Evolutionary conservation across 179 eudicot genomes (phyloP), one percentile per base, ranked within the genome.

Genomic region (Gypsophila paniculata): DNA sequence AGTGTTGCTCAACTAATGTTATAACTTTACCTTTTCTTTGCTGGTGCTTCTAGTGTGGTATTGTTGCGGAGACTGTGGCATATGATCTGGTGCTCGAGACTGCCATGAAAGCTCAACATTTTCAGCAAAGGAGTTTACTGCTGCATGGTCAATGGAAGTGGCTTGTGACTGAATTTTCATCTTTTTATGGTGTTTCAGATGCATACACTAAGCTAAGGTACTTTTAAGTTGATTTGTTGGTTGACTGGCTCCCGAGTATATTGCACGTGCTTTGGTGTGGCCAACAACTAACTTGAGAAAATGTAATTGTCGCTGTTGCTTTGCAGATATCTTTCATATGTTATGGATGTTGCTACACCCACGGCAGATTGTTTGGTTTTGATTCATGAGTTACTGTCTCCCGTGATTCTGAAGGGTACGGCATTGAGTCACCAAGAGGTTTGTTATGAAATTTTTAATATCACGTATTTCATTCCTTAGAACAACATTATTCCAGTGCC

Each of bases 331-430:
- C 93, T 93, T 68, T 85, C 98, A 11, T 93, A 93, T 74, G 85
- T 91, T 44, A 91, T 93, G 97, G 97, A 93, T 78, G 95, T 93
- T 68, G 98, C 97, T 36, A 93, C 98, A 14, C 98, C 98, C 46
- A 91, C 98, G 2, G 91, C 97, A 46, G 96, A 93, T 77, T 93
- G 98, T 79, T 87, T 93, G 69, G 68, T 77, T 25, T 79, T 93
- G 82, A 89, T 93, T 62, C 76, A 87, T 80, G 95, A 89, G 67
- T 69, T 89, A 74, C 79, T 93, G 46, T 80, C 73, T 61, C 95
- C 98, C 44, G 94, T 93, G 32, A 76, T 84, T 48, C 66, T 72
- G 76, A 83, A 85, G 69, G 86, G 94, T 69, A 77, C 77, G 70
- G 76, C 81, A 39, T 76, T 93, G 81, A 93, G 98, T 82, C 94